phyloP scores from a whole-genome alignment of 495 filamentous ascomycete genomes.

The Xylaria bambusicola region DNA sequence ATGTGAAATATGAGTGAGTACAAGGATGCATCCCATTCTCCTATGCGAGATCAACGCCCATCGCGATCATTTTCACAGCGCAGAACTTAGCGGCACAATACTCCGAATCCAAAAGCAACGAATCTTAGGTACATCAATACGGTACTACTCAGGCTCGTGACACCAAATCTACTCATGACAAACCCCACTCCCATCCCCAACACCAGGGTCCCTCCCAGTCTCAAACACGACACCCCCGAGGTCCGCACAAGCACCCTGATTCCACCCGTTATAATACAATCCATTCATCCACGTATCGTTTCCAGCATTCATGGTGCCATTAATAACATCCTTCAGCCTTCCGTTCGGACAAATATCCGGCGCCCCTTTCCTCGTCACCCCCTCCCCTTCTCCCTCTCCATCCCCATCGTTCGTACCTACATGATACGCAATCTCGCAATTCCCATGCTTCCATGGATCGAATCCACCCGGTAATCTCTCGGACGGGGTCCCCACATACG shows the following conservation, averaged over 20 bases:
- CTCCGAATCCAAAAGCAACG: too few species aligned
- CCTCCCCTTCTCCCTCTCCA: not conserved
- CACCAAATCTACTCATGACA: not conserved
- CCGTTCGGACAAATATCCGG: constrained; percentile 31
- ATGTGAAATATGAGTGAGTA: too few species aligned
- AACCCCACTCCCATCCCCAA: constrained; percentile 14
- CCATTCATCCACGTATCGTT: constrained; percentile 20
- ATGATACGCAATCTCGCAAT: constrained; percentile 31
- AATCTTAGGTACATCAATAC: not conserved
- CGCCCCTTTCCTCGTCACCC: not conserved
- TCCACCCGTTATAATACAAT: constrained; percentile 35
- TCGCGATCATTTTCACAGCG: too few species aligned
- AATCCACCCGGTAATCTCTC: constrained; percentile 29
- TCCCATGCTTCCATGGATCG: constrained; percentile 31
- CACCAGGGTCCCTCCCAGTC: constrained; percentile 18
- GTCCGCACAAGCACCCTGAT: constrained; percentile 30
- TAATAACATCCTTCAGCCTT: constrained; percentile 21
- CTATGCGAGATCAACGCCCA: too few species aligned
- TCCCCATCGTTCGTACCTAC: constrained; percentile 18
- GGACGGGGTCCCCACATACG: constrained; percentile 24
- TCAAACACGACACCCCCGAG: constrained; percentile 22
- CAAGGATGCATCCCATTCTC: too few species aligned
- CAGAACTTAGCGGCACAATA: too few species aligned
- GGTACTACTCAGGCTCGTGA: not conserved
- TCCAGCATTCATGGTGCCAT: not conserved